Conservation (phyloP, 148 eudicot species). For the Limonium bicolor region DNA sequence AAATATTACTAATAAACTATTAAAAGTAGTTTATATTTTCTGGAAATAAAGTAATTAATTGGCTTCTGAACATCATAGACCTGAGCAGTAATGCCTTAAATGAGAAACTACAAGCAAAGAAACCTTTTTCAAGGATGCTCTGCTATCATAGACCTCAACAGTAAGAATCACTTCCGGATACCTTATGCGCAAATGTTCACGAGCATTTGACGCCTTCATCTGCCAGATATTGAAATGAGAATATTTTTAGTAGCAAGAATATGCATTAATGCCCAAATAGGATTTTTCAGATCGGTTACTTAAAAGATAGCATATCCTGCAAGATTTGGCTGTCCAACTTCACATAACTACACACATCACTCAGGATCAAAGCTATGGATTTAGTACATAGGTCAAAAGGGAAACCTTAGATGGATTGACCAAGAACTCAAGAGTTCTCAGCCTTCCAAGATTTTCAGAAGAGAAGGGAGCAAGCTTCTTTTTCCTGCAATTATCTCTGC, state of each 20-base stretch:
- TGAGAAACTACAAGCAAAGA: background rate
- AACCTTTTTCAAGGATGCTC: slow-evolving; percentile 32
- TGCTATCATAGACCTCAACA: slow-evolving; percentile 60
- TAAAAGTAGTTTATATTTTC: background rate
- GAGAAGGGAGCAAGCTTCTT: slow-evolving; percentile 11
- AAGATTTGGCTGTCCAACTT: background rate
- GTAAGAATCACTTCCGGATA: slow-evolving; percentile 58
- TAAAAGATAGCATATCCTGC: too few relatives aligned
- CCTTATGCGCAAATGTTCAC: slow-evolving; percentile 30
- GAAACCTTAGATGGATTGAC: slow-evolving; percentile 32
- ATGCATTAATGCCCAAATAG: background rate
- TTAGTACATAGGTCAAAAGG: background rate
- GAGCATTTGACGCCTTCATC: slow-evolving; percentile 30
- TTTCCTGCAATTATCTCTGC: slow-evolving; percentile 14
- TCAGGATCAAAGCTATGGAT: background rate
- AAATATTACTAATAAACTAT: background rate
- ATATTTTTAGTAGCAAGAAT: background rate
- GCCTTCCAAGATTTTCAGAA: slow-evolving; percentile 27
- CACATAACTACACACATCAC: background rate
- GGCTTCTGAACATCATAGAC: background rate
- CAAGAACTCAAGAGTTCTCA: slow-evolving; percentile 31
- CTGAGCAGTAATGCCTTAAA: background rate
- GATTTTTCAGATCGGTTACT: too few relatives aligned
- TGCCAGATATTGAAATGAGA: slow-evolving; percentile 9
- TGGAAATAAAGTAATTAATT: background rate